Evolutionary conservation across 306 rosid species (phyloP).

Genomic region (Castanopsis chinensis): DNA sequence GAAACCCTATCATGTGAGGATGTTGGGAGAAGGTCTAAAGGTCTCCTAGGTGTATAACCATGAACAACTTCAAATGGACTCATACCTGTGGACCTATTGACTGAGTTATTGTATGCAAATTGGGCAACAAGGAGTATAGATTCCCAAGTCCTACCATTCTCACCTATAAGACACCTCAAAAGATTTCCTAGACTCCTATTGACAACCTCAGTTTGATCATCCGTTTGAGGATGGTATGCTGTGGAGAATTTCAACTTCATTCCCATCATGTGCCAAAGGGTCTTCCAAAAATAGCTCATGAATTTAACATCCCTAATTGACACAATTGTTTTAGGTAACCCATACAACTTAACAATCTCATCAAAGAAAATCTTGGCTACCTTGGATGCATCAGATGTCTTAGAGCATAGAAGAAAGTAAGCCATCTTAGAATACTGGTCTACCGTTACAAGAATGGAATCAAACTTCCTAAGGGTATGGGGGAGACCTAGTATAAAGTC

Average conservation of each 20-base stretch:
- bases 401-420: neutral
- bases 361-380: neutral
- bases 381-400: neutral
- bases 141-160: no score
- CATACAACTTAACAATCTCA: neutral
- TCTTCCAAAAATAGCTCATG: neutral
- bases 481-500: neutral
- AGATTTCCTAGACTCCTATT: neutral
- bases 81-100: no score
- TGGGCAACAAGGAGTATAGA: no score
- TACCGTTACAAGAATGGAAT: neutral
- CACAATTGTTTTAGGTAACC: neutral
- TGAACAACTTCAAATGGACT: no score
- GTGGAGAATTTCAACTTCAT: neutral
- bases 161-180: neutral
- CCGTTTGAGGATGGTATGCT: neutral
- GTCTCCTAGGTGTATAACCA: no score
- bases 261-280: neutral
- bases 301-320: neutral
- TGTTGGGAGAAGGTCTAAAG: no score
- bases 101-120: no score
- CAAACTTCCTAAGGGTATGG: neutral
- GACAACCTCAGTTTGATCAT: neutral
- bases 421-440: neutral
- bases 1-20: no score